phyloP scores from a whole-genome alignment of 169 alveolate species.

The Cryptosporidium sp. region DNA sequence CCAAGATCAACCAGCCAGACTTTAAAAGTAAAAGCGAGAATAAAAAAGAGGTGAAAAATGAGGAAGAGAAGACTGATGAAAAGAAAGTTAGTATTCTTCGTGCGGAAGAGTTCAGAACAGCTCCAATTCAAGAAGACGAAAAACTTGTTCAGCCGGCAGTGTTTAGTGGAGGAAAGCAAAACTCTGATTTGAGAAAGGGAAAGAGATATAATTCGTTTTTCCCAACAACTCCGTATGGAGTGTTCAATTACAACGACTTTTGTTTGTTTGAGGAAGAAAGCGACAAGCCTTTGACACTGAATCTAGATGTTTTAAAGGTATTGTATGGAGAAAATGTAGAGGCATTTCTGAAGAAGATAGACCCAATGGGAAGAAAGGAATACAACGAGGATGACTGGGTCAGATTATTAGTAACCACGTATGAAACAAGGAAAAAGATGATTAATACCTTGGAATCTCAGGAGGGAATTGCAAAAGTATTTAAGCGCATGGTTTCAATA shows the following conservation, averaged over 20 bases:
- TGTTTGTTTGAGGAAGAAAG: slow-evolving; percentile 46
- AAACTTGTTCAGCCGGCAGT: slow-evolving; percentile 5
- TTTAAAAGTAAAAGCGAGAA: slow-evolving; percentile 1
- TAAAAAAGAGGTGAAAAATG: background rate
- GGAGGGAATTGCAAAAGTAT: slow-evolving; percentile 86
- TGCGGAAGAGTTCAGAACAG: slow-evolving; percentile 45
- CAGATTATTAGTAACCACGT: slow-evolving; percentile 54
- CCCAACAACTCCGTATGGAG: slow-evolving; percentile 57
- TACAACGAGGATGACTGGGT: slow-evolving; percentile 74
- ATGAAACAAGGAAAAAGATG: slow-evolving; percentile 71
- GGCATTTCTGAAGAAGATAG: slow-evolving; percentile 34
- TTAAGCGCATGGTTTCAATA: slow-evolving; percentile 83
- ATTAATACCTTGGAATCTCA: slow-evolving; percentile 77
- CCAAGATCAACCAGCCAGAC: background rate
- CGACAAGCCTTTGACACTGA: slow-evolving; percentile 28
- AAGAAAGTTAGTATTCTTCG: slow-evolving; percentile 36
- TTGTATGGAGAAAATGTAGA: slow-evolving; percentile 59
- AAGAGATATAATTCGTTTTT: slow-evolving; percentile 40
- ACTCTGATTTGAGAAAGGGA: background rate
- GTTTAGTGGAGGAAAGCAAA: background rate
- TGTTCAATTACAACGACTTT: slow-evolving; percentile 28
- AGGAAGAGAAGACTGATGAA: background rate
- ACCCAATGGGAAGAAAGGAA: slow-evolving; percentile 59
- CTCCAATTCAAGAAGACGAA: background rate
- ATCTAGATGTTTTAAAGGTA: slow-evolving; percentile 48